Conservation (phyloP, 2,329 filamentous ascomycete genomes). For the Paraphoma sp. region DNA sequence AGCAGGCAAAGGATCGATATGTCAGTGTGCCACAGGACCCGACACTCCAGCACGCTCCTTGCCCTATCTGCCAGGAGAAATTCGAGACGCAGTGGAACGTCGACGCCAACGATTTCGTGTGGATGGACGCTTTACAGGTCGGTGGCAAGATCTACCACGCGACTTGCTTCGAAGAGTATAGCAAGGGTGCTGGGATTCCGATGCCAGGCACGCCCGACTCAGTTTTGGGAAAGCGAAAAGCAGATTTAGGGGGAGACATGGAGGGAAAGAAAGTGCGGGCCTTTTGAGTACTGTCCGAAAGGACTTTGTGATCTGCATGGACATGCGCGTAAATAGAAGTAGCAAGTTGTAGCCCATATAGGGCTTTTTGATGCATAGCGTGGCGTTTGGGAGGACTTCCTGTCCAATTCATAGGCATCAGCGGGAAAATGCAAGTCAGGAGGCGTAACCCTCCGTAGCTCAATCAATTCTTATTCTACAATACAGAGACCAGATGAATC, state of each 20-base stretch:
- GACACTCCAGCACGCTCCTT: slow-evolving; percentile 75
- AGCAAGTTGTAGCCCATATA: background rate
- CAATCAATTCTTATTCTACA: no score
- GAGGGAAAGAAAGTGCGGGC: slow-evolving; percentile 43
- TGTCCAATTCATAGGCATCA: background rate
- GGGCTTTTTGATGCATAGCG: slow-evolving; percentile 19
- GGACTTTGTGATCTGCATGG: no score
- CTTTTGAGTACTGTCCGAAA: slow-evolving; percentile 1
- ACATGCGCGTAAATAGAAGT: no score
- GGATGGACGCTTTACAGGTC: slow-evolving; percentile 84
- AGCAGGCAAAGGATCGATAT: slow-evolving; percentile 70
- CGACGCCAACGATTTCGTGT: slow-evolving; percentile 95
- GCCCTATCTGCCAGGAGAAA: slow-evolving; percentile 93
- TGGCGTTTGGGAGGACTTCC: slow-evolving; percentile 5
- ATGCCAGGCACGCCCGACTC: slow-evolving; percentile 46
- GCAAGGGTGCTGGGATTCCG: slow-evolving; percentile 38
- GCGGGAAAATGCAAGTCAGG: no score
- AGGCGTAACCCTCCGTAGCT: no score
- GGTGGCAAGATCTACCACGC: slow-evolving; percentile 85
- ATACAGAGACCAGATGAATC: no score
- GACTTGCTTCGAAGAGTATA: slow-evolving; percentile 79
- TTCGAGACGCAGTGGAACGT: slow-evolving; percentile 94
- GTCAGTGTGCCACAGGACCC: slow-evolving; percentile 84
- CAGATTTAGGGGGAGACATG: slow-evolving; percentile 29
- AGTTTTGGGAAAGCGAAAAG: slow-evolving; percentile 46